These are phyloP conservation scores for Parietichytrium sp. DNA, from an alignment of 108 stramenopile genomes.

Conservation along the genomic window DNA sequence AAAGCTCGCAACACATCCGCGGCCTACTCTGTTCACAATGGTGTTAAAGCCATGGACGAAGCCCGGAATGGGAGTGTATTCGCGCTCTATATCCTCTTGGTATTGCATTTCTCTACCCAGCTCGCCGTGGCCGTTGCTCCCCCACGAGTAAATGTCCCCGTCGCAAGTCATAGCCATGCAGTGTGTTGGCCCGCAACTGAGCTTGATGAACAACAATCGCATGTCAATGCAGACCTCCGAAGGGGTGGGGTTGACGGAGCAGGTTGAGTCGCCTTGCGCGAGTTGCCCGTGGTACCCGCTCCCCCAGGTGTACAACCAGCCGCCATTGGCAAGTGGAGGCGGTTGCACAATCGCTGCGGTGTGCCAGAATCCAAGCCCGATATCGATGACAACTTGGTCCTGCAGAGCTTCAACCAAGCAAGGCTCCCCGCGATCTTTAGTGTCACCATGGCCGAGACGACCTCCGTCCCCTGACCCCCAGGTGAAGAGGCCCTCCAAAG, in stretches of 20 bases:
- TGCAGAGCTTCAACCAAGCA: conserved; percentile 43
- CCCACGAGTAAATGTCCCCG: conserved; percentile 76
- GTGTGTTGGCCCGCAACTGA: conserved; percentile 68
- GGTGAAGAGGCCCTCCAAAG: conserved; percentile 54
- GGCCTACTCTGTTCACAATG: conserved; percentile 69
- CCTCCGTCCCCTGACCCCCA: conserved; percentile 72
- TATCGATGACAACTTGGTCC: conserved; percentile 42
- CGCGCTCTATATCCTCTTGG: conserved; percentile 46
- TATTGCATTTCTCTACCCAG: conserved; percentile 52
- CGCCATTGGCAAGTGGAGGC: conserved; percentile 60
- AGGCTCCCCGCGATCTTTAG: conserved; percentile 33
- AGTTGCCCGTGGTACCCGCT: conserved; percentile 73
- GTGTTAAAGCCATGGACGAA: conserved; percentile 72
- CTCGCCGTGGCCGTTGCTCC: conserved; percentile 57
- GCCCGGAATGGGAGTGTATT: conserved; percentile 65
- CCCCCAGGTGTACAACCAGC: conserved; percentile 69
- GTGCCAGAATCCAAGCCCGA: conserved; percentile 70
- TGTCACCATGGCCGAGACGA: conserved; percentile 69
- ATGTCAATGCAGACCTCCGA: conserved; percentile 54
- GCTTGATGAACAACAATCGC: conserved; percentile 47
- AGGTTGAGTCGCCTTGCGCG: conserved; percentile 55
- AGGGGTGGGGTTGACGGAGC: conserved; percentile 53
- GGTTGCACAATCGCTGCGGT: conserved; percentile 65
- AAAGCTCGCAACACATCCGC: conserved; percentile 59
- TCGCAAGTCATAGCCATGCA: conserved; percentile 66